phyloP scores from a whole-genome alignment of 805 yeast species.

The Candida hispaniensis region DNA sequence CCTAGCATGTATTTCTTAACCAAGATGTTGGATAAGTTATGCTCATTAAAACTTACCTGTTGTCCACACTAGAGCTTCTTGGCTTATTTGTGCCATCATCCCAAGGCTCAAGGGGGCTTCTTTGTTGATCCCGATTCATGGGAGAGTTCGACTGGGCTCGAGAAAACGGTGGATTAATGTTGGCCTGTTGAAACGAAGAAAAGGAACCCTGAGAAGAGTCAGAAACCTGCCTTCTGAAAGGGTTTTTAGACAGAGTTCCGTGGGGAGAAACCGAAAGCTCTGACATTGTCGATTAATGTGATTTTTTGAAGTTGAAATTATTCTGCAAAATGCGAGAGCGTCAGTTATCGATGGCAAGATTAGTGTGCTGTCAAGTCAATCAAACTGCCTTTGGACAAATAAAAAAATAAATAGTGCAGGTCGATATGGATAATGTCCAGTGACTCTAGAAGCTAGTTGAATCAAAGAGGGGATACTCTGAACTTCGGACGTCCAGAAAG shows the following conservation, averaged over 20 bases:
- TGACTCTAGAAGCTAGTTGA: no score
- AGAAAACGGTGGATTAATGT: slow-evolving; percentile 1
- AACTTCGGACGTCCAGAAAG: no score
- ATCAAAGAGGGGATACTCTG: no score
- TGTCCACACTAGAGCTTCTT: neutral
- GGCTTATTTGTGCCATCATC: neutral
- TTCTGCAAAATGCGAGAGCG: no score
- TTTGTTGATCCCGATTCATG: slow-evolving; percentile 13
- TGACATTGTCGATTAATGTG: no score
- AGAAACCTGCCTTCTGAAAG: slow-evolving; percentile 11
- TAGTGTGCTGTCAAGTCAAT: no score
- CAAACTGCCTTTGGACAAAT: no score
- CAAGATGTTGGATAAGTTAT: neutral
- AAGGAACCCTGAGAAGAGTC: slow-evolving; percentile 15
- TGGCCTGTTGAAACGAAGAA: slow-evolving; percentile 1
- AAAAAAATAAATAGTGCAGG: no score
- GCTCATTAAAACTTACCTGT: slow-evolving; percentile 1
- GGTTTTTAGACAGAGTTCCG: slow-evolving; percentile 12
- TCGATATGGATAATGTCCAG: no score
- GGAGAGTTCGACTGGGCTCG: slow-evolving; percentile 11
- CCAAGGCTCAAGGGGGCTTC: slow-evolving; percentile 4
- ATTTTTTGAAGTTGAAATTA: no score
- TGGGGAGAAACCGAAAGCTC: no score
- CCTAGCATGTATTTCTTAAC: neutral
- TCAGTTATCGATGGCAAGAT: no score